Percentiles rank a stretch among this genome's conserved stretches.
Evolutionary conservation across 352 stramenopile genomes (phyloP).

Genomic region (Phytophthora nicotianae): DNA sequence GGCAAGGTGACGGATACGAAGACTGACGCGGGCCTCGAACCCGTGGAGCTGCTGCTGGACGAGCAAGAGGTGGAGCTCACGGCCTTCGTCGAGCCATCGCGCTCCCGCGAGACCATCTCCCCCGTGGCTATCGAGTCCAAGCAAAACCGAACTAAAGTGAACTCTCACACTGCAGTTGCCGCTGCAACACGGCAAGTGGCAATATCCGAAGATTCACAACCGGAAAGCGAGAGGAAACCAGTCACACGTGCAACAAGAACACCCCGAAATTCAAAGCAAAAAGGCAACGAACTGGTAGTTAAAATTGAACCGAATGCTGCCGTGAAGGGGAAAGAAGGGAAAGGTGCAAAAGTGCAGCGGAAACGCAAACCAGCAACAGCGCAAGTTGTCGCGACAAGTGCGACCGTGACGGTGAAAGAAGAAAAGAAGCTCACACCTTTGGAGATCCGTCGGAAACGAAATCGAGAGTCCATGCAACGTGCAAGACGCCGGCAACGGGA

Average conservation of each 20-base stretch:
- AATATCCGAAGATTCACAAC: slow-evolving; percentile 39
- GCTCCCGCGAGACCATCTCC: slow-evolving; percentile 13
- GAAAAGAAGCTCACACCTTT: slow-evolving; percentile 49
- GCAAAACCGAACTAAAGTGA: slow-evolving; percentile 19
- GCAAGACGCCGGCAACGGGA: slow-evolving; percentile 50
- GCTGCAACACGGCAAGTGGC: slow-evolving; percentile 15
- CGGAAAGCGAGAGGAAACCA: slow-evolving; percentile 24
- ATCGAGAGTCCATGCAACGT: slow-evolving; percentile 63
- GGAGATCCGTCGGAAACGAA: slow-evolving; percentile 58
- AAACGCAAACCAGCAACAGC: slow-evolving; percentile 18
- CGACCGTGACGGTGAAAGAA: slow-evolving; percentile 13
- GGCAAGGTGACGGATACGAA: slow-evolving; percentile 4
- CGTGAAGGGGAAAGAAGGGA: slow-evolving; percentile 4
- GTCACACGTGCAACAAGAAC: background rate
- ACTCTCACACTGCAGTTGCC: slow-evolving; percentile 5
- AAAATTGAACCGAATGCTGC: slow-evolving; percentile 9
- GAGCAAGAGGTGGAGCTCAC: slow-evolving; percentile 32
- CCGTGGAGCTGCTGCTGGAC: slow-evolving; percentile 27
- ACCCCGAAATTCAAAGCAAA: slow-evolving; percentile 6
- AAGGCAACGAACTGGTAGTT: slow-evolving; percentile 7
- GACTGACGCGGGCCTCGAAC: slow-evolving; percentile 6
- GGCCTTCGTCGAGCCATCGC: slow-evolving; percentile 33
- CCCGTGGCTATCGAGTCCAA: slow-evolving; percentile 29
- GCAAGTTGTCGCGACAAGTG: slow-evolving; percentile 4
- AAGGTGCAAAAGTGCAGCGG: slow-evolving; percentile 9